Base-by-base conservation (phyloP, 495 filamentous ascomycete genomes). In the Chaetomium fimeti region DNA sequence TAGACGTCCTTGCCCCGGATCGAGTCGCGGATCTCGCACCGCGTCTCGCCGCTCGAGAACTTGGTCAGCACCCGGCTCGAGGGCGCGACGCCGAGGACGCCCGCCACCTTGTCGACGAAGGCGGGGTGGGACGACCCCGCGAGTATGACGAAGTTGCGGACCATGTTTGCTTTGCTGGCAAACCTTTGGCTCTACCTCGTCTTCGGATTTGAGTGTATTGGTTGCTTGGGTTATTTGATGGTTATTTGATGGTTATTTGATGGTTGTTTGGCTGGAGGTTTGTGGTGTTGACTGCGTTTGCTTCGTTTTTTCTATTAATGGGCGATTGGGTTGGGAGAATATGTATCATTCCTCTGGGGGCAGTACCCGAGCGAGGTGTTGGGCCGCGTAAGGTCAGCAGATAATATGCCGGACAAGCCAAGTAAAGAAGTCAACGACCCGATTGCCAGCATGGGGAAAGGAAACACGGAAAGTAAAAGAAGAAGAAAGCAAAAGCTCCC, bases 1-100 rank as follows among this genome's bases (percentile, higher is more conserved):
- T 95, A 97, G 71, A 98, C 93, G 83, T 98, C 94, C 75, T 98
- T 98, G 62, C 89, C 95, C 68, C 94, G 90, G 47, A 98, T 93
- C 25, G 91, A 95, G 78, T 98, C 94, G 71, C 90, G 81, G 69
- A 98, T 94, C 77, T 98, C 94, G 63, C 96, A 92, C 38, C 95
- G 87, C 63, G 90, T 97, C 71, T 98, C 95, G 52, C 94, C 94
- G 58, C 93, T 91, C 18, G 89, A 87, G 77, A 98, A 98, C 79
- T 97, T 97, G 67, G 83, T 86, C 58, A 98, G 84, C 60, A 93
- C 84, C 62, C 92, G 88, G 67, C 90, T 88, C 36, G 91, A 90
- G 3, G 86, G 83, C 2, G 93, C 89, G 61, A 98, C 86, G 62
- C 92, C 92, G 49, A 98, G 87, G 64, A 89, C 87, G 57, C 87